These are phyloP conservation scores for Trichophyton benhamiae DNA, from an alignment of 2,329 filamentous ascomycete genomes.

Conservation along the genomic window DNA sequence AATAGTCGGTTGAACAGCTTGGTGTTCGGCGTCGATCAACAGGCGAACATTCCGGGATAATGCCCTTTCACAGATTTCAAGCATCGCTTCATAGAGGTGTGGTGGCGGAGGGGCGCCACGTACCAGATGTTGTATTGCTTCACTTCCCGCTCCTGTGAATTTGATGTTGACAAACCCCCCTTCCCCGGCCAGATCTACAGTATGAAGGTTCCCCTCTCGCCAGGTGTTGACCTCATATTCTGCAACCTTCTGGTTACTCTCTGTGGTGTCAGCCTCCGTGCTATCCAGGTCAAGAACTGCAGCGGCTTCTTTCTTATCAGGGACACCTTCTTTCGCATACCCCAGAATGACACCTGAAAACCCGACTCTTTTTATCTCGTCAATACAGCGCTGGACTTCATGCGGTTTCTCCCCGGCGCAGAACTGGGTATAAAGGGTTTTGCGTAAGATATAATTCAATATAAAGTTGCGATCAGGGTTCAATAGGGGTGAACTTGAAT, in stretches of 20 bases:
- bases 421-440: slow-evolving; percentile 83
- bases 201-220: slow-evolving; percentile 62
- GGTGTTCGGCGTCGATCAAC: slow-evolving; percentile 76
- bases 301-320: slow-evolving; percentile 38
- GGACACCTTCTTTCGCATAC: slow-evolving; percentile 70
- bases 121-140: slow-evolving; percentile 56
- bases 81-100: slow-evolving; percentile 55
- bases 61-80: slow-evolving; percentile 62
- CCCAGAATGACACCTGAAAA: slow-evolving; percentile 75
- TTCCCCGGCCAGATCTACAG: slow-evolving; percentile 38
- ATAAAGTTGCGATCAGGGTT: slow-evolving; percentile 65
- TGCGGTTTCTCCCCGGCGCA: slow-evolving; percentile 64
- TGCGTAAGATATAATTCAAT: slow-evolving; percentile 57
- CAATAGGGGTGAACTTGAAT: slow-evolving; percentile 53
- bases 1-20: slow-evolving; percentile 61
- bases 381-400: slow-evolving; percentile 56
- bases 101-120: slow-evolving; percentile 50
- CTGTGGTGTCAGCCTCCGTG: slow-evolving; percentile 12
- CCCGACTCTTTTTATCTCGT: slow-evolving; percentile 57
- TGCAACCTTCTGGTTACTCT: slow-evolving; percentile 11
- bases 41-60: slow-evolving; percentile 56
- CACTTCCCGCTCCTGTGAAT: slow-evolving; percentile 72
- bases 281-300: slow-evolving; percentile 1
- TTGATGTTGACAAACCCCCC: slow-evolving; percentile 56
- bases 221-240: slow-evolving; percentile 40